These are phyloP conservation scores for Solanum verrucosum DNA, from an alignment of 257 asterid species.

Conservation along the genomic window DNA sequence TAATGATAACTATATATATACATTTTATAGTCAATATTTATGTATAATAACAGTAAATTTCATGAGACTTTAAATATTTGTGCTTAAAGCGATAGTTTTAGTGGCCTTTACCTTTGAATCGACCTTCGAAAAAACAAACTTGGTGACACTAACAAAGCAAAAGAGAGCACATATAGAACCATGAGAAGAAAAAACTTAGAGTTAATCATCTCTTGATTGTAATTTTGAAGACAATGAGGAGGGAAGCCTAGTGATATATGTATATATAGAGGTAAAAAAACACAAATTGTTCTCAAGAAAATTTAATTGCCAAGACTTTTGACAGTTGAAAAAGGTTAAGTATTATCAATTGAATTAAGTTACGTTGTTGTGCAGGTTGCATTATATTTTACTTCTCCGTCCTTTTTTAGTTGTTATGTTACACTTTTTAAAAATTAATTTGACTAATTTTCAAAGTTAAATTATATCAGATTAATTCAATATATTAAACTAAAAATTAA, in stretches of 20 bases:
- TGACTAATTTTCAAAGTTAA: no score
- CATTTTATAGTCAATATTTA: background rate
- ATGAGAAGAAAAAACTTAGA: background rate
- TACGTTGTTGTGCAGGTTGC: background rate
- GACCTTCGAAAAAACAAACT: background rate
- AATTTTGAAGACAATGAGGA: background rate
- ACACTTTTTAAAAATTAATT: fast-evolving
- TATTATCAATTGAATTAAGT: background rate
- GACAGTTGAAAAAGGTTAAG: background rate
- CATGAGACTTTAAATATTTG: background rate
- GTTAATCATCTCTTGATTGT: background rate
- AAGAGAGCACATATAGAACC: background rate
- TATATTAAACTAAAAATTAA: no score
- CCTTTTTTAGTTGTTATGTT: no score
- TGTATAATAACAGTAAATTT: background rate
- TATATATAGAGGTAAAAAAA: background rate
- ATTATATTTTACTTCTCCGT: no score
- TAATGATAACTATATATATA: background rate
- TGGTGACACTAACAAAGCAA: background rate
- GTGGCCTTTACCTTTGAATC: background rate
- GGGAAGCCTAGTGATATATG: background rate
- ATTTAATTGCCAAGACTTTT: background rate
- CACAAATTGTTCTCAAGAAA: background rate
- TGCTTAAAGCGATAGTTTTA: background rate
- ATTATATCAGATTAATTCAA: no score